These are phyloP conservation scores for Paramecium primaurelia DNA, from an alignment of 73 alveolate species.

Conservation along the genomic window DNA sequence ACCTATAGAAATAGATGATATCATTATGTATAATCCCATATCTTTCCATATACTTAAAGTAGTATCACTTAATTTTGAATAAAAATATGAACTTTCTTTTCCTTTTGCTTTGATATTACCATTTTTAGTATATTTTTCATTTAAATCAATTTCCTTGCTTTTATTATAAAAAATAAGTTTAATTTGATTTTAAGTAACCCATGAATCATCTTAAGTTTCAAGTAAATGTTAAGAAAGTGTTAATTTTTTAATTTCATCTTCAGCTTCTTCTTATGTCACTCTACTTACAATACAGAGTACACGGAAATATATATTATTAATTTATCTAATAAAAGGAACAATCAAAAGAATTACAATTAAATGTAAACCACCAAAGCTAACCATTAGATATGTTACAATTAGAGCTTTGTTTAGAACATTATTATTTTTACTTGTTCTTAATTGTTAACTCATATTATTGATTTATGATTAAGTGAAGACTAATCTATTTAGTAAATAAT, in stretches of 20 bases:
- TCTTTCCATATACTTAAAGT: constrained; percentile 16
- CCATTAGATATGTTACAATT: neutral
- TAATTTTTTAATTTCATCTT: constrained; percentile 30
- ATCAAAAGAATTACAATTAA: neutral
- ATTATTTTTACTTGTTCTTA: neutral
- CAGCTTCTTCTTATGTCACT: constrained; percentile 2
- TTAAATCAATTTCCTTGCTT: neutral
- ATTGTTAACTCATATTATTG: neutral
- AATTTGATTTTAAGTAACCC: constrained; percentile 13
- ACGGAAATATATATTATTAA: constrained; percentile 3
- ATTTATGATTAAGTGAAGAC: neutral
- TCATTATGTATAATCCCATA: constrained; percentile 10
- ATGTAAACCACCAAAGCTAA: constrained; percentile 6
- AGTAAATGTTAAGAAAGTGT: constrained; percentile 4
- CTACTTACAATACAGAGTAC: neutral
- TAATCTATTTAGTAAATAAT: neutral
- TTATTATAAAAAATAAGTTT: constrained; percentile 20
- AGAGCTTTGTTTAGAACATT: neutral
- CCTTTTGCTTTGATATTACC: neutral
- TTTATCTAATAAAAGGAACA: constrained; percentile 16
- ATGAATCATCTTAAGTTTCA: neutral
- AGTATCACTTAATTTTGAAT: constrained; percentile 12
- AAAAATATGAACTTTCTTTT: neutral
- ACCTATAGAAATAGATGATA: constrained; percentile 35
- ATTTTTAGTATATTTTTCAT: constrained; percentile 4